These are phyloP conservation scores for Musa balbisiana DNA, from an alignment of 202 grass and related monocot genomes.

Conservation along the genomic window DNA sequence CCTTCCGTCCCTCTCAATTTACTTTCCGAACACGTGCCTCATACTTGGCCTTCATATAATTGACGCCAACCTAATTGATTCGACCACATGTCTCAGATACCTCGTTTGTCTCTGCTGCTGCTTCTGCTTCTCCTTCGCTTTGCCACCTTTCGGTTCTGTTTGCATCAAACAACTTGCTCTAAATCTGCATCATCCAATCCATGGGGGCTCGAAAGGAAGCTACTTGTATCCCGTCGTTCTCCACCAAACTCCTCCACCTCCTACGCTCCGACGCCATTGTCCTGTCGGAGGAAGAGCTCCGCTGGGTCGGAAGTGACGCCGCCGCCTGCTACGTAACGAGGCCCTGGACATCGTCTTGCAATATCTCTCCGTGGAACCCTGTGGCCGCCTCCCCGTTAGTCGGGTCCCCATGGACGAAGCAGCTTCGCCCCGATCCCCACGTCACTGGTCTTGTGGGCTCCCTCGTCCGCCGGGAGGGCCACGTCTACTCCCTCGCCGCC, in stretches of 20 bases:
- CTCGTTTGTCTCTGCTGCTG: neutral
- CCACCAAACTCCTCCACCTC: neutral
- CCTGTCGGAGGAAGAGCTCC: neutral
- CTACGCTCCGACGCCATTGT: neutral
- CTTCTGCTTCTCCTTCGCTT: neutral
- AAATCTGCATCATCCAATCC: neutral
- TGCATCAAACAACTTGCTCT: no score
- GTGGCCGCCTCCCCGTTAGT: neutral
- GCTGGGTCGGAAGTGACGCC: neutral
- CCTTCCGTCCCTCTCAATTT: neutral
- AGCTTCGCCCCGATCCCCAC: neutral
- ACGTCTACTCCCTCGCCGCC: slow-evolving; percentile 9
- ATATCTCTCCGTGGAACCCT: neutral
- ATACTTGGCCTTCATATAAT: no score
- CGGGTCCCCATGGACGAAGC: neutral
- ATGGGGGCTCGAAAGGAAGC: neutral
- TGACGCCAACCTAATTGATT: no score
- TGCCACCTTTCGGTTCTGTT: neutral
- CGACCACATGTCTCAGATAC: neutral
- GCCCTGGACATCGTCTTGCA: neutral
- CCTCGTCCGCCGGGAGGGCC: slow-evolving; percentile 1
- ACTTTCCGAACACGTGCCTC: neutral
- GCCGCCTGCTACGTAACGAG: neutral
- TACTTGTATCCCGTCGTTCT: neutral
- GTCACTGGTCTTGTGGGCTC: neutral